Base-by-base conservation (phyloP, 345 rosid species). In the Acer campestre region DNA sequence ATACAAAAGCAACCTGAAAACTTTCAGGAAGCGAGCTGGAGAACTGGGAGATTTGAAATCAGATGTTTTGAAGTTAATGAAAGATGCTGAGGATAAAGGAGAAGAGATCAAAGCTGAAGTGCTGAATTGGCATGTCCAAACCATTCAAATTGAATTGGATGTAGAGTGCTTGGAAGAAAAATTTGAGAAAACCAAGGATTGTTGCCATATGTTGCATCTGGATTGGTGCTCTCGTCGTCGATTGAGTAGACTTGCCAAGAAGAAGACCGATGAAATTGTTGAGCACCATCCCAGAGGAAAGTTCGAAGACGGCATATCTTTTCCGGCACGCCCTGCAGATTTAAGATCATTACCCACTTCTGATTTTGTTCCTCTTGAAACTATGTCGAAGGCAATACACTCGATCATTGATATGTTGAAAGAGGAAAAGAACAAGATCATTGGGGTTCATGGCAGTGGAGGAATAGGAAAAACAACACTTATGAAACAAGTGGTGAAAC, bases 51-150 rank as follows among this genome's bases (percentile, higher is more conserved):
- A 56, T 11, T 16, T 11, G 35, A 44, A 68, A 22, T 20, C 2
- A 6, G 72, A 68, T 44, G n/a, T 68, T 35, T 12, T 17, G 6
- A 4, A 3, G 38, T 13, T 0, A 0, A 6, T 68, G 58, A 1
- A 46, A 10, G 58, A 2, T 12, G 72, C 72, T n/a, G 7, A 22
- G 2, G 11, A 0, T 0, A 68, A 48, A 22, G 58, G 58, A 22
- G 72, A 68, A 68, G 72, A 46, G 72, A 68, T 68, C 72, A 46
- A 22, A 22, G 56, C 58, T 22, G 72, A 46, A 22, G 72, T 68
- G 2, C 58, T 0, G 12, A 23, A 18, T 7, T 68, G 72, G 72
- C 38, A 6, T 23, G 2, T 6, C 2, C n/a, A 46, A 46, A 46
- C 58, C 35, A 46, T 23, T 11, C 58, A 68, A 31, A 13, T 10